phyloP scores from a whole-genome alignment of 2,329 filamentous ascomycete genomes.

The Alternaria tenuissima region DNA sequence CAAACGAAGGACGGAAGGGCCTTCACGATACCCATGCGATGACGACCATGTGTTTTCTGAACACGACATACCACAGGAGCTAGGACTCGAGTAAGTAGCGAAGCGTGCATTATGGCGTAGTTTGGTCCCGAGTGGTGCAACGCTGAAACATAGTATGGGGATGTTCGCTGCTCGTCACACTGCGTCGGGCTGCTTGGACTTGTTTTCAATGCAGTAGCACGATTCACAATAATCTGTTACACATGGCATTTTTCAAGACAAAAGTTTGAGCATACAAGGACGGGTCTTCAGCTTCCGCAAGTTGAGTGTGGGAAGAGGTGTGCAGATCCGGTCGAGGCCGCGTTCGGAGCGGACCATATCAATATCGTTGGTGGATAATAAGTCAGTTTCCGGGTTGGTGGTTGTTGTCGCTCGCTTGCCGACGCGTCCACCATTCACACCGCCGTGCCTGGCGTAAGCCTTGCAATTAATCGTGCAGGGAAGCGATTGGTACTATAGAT shows the following conservation, averaged over 20 bases:
- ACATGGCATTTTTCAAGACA: slow-evolving; percentile 22
- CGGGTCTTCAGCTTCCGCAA: slow-evolving; percentile 6
- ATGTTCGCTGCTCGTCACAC: slow-evolving; percentile 24
- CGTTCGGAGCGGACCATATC: slow-evolving; percentile 5
- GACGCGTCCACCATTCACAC: slow-evolving; percentile 26
- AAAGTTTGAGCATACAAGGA: slow-evolving; percentile 10
- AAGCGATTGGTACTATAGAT: slow-evolving; percentile 30
- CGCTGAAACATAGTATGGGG: slow-evolving; percentile 36
- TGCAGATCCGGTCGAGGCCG: slow-evolving; percentile 17
- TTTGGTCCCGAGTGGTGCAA: slow-evolving; percentile 34
- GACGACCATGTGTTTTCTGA: slow-evolving; percentile 26
- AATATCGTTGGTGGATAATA: slow-evolving; percentile 20
- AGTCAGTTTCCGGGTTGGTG: slow-evolving; percentile 29
- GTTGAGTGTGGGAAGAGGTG: slow-evolving; percentile 1
- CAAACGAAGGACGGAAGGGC: slow-evolving; percentile 10
- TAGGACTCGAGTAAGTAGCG: slow-evolving; percentile 25
- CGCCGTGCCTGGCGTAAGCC: slow-evolving; percentile 37
- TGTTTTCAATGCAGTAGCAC: slow-evolving; percentile 36
- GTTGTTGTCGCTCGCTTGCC: slow-evolving; percentile 31
- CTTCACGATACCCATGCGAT: slow-evolving; percentile 17
- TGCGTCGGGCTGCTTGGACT: slow-evolving; percentile 29
- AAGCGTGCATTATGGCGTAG: slow-evolving; percentile 27
- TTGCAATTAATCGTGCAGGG: slow-evolving; percentile 33
- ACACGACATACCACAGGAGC: slow-evolving; percentile 26
- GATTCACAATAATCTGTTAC: slow-evolving; percentile 29